Percentiles rank a stretch among this genome's conserved stretches.
Conservation (phyloP, 371 early-diverging fungal genomes). For the Phascolomyces articulosus region DNA sequence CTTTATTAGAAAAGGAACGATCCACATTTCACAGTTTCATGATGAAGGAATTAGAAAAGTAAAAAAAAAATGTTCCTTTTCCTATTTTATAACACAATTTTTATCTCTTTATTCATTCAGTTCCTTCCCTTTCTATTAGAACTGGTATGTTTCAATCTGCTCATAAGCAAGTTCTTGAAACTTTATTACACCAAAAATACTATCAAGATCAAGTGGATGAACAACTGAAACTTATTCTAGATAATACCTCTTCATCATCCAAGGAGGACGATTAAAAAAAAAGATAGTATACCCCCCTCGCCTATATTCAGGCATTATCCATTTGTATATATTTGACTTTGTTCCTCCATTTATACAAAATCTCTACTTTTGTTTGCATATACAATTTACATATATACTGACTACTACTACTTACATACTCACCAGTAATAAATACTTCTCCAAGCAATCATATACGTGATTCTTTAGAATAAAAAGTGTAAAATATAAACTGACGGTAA, state of each 20-base stretch:
- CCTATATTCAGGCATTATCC: background rate
- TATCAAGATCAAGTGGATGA: conserved; percentile 33
- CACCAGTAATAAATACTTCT: too few relatives aligned
- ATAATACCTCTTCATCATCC: background rate
- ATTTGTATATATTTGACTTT: background rate
- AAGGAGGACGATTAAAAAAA: background rate
- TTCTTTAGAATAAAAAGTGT: too few relatives aligned
- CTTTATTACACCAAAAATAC: conserved; percentile 25
- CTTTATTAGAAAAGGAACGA: conserved; percentile 35
- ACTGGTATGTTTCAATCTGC: conserved; percentile 29
- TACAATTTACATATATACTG: too few relatives aligned
- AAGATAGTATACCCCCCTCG: background rate
- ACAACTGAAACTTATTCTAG: conserved; percentile 14
- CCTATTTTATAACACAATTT: background rate
- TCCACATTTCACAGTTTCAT: conserved; percentile 26
- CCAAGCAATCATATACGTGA: too few relatives aligned
- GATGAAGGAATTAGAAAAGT: conserved; percentile 39
- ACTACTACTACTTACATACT: too few relatives aligned
- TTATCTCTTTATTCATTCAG: background rate
- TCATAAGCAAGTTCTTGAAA: conserved; percentile 21
- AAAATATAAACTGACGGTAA: too few relatives aligned
- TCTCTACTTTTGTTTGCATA: too few relatives aligned
- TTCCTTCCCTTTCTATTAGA: too few relatives aligned
- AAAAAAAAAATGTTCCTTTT: background rate
- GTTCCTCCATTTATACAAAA: too few relatives aligned